phyloP scores from a whole-genome alignment of 2,329 filamentous ascomycete species.

The Paracamarosporium sp. region DNA sequence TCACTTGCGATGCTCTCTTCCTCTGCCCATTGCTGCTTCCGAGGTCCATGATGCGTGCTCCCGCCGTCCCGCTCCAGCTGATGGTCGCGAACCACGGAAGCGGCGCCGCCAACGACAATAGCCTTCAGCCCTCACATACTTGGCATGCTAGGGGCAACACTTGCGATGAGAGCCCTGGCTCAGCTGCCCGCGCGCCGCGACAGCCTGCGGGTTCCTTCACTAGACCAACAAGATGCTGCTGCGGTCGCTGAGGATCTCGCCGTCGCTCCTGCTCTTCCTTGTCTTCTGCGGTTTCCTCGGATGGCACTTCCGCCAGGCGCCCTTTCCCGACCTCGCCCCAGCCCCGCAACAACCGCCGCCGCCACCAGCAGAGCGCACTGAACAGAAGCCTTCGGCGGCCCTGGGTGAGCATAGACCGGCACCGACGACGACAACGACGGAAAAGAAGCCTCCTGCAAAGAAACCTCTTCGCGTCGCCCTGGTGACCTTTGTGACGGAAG shows the following conservation, averaged over 20 bases:
- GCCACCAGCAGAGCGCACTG: background rate
- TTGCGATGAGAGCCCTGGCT: constrained; percentile 5
- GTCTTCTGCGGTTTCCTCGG: constrained; percentile 38
- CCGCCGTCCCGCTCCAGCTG: background rate
- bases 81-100: constrained; percentile 16
- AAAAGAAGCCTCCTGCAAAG: constrained; percentile 9
- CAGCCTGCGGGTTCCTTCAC: background rate
- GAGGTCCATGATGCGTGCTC: background rate
- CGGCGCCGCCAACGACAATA: constrained; percentile 11
- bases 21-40: background rate
- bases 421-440: background rate
- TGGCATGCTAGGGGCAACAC: constrained; percentile 24
- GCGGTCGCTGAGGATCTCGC: constrained; percentile 30
- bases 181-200: background rate
- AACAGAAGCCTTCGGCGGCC: background rate
- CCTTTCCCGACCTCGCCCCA: constrained; percentile 17
- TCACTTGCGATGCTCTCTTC: background rate
- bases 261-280: constrained; percentile 31
- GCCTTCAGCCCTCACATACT: constrained; percentile 20
- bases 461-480: constrained; percentile 38
- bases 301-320: constrained; percentile 36
- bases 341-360: background rate
- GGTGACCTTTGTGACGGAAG: constrained; percentile 45
- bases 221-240: constrained; percentile 36
- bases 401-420: background rate